Base-by-base conservation (phyloP, 306 rosid species). In the Glycine latifolia region DNA sequence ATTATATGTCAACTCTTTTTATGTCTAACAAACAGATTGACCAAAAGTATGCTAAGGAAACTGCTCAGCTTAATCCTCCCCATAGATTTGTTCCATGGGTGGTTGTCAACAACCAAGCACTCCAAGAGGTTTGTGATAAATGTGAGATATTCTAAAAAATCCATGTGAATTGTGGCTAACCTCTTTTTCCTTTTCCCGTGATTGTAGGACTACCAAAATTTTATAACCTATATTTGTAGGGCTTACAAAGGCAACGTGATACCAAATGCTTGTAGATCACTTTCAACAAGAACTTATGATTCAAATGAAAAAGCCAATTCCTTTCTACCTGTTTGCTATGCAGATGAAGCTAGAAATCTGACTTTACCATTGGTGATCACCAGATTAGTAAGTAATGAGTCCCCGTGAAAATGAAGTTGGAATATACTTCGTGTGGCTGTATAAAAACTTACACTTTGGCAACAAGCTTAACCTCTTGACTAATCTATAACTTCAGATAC, bases 31-130 rank as follows among this genome's bases (percentile, higher is more conserved):
- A 60, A 35, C 82, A 92, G 97, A 89, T 95, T 81, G 97, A 95
- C 81, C 74, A 74, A 55, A 72, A 82, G 3, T 87, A 79, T 73
- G 99, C 89, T 2, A 84, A 20, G 73, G 92, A 93, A 85, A 95
- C 99, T 13, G 83, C 81, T 65, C 48, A 67, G 47, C 97, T 91
- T 20, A 84, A 87, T 54, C 99, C 97, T 14, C 89, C 88, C 4
- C 95, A 86, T 50, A 88, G 83, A 77, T 95, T 89, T 75, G 97
- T 95, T 56, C 98, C 97, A 49, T 92, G 98, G 97, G 90, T 95
- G 62, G 89, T 95, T 66, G 92, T 95, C 39, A 87, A 95, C 66
- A 84, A 86, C 73, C 81, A 89, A 56, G 81, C 98, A 61, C 90
- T 95, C 53, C 88, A 87, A 86, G 97, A 91, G 97, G 97, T 91